Base-by-base conservation (phyloP, 2,329 filamentous ascomycete species). In the Cadophora sp. region DNA sequence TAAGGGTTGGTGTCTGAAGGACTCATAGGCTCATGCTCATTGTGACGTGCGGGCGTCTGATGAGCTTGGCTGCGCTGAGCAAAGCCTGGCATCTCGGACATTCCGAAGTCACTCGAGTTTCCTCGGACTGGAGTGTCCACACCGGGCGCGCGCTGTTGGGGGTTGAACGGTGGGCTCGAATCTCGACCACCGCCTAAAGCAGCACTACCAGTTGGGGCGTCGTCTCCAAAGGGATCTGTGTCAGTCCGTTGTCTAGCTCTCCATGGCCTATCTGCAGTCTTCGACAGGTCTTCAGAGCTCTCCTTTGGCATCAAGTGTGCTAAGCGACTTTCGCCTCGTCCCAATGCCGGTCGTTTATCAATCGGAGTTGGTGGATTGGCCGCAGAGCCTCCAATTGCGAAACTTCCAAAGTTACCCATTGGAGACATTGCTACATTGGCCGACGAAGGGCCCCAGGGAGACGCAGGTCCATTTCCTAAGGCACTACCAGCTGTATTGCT, bases 1-100 rank as follows among this genome's bases (percentile, higher is more conserved):
- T 96, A 99, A 1, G 96, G 96, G 76, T 99, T 99, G 3, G 96
- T 98, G 75, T 97, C 93, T 0, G 94, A 96, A 13, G 96, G 96
- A 77, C 95, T 98, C 76, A 93, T 87, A 0, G 92, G 91, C 66
- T 93, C 92, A 71, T 89, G 83, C n/a, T 83, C 83, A 51, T 80
- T 81, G 55, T 76, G 75, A n/a, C 74, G 76, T 30, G 73, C 77
- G 6, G 77, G 77, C 59, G 76, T 79, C 55, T 78, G 78, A 33
- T 78, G 78, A 24, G 71, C 76, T 70, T 87, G 84, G 30, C 67
- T 66, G 27, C 72, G 70, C 58, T 84, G 79, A 59, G 84, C 82
- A 64, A 88, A 78, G 77, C 88, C 76, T 82, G 83, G 79, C 80
- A 85, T 82, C 73, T 86, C 86, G 16, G 85, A 81, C 85, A 90